Evolutionary conservation across 495 filamentous ascomycete species (phyloP).

Genomic region (Alectoria sarmentosa): DNA sequence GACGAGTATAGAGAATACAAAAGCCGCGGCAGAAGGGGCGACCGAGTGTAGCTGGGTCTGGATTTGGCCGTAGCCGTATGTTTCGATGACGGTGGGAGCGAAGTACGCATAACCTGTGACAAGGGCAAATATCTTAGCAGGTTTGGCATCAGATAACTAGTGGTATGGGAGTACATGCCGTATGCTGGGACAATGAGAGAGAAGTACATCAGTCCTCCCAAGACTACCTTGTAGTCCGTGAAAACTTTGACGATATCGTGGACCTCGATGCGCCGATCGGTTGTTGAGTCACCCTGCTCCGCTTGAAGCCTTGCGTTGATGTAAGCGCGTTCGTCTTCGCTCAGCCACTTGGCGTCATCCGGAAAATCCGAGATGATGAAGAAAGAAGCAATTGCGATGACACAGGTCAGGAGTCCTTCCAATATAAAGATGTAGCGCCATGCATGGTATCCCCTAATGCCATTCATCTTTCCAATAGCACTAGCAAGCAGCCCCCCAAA

Average conservation of each 20-base stretch:
- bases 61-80: constrained; percentile 38
- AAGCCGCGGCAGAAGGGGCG: constrained; percentile 39
- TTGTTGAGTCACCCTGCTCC: too few relatives aligned
- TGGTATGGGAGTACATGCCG: too few relatives aligned
- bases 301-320: constrained; percentile 20
- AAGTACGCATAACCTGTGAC: too few relatives aligned
- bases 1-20: constrained; percentile 51
- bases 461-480: constrained; percentile 49
- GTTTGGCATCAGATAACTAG: constrained; percentile 20
- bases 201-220: constrained; percentile 30
- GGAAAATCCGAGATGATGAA: constrained; percentile 35
- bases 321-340: constrained; percentile 12
- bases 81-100: constrained; percentile 36
- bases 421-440: constrained; percentile 45
- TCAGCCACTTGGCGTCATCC: constrained; percentile 30
- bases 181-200: constrained; percentile 27
- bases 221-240: too few relatives aligned
- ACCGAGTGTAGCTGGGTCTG: constrained; percentile 46
- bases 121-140: too few relatives aligned
- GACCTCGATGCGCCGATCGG: constrained; percentile 2
- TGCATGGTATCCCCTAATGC: constrained; percentile 49
- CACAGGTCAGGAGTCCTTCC: constrained; percentile 25
- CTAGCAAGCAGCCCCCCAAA: constrained; percentile 35
- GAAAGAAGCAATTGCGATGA: constrained; percentile 27
- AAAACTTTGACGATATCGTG: too few relatives aligned